Evolutionary conservation across 108 stramenopile genomes (phyloP), one percentile per base, ranked within the genome.

Genomic region (Nitzschia sp.): DNA sequence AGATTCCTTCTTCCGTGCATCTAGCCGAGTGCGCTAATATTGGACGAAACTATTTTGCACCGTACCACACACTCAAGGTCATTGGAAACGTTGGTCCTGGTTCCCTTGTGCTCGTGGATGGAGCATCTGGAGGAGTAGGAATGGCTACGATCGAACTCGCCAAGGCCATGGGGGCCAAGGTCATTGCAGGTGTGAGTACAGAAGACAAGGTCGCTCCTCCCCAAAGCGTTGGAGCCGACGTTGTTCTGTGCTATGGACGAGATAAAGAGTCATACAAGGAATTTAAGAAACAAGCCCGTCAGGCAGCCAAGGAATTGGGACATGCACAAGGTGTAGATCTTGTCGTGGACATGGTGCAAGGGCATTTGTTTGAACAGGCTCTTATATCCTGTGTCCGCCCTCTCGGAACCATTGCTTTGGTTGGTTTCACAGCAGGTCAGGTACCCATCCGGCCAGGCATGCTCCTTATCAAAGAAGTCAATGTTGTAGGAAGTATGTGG

Each of bases 81-180:
- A 83, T 88, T 58, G 87, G 87, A 8, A 68, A 75, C 7, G 71
- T 80, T 6, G 75, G 71, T 11, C 63, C 74, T 6, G 63, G 63
- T 21, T 82, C 81, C 38, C 59, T 88, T 22, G 84, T 88, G 0
- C 52, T 88, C 11, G 84, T 88, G 5, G 83, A 83, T 52, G 87
- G 87, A 25, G 84, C 87, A 11, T 83, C 82, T 34, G 87, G 87
- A n/a, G 87, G 87, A 14, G 87, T 88, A 12, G 87, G 87, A 12
- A 88, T 88, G 87, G 87, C 87, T 6, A 76, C 87, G 10, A 77
- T 88, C 41, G 87, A 88, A 63, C 53, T 88, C 22, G 84, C 84
- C 38, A 84, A 79, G 61, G 87, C 87, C 3, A 82, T 83, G 83
- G 87, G 87, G 1, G 80, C 82, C 15, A 83, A 67, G 55, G 84